Conservation (phyloP, 75 land plant species). For the Picea glauca region DNA sequence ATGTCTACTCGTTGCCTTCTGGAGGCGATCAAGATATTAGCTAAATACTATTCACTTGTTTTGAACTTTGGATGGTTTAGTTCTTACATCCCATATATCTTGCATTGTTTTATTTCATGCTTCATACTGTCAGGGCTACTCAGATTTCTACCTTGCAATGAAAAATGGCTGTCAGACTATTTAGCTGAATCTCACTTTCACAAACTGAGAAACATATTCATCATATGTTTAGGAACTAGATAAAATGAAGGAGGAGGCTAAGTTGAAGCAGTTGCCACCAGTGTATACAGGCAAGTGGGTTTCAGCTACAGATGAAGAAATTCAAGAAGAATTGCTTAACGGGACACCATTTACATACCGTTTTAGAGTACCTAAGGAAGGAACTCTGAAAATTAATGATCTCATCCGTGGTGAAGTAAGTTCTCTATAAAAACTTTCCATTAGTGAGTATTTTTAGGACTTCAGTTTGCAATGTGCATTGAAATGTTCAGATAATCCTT, state of each 20-base stretch:
- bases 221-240: slow-evolving; percentile 69
- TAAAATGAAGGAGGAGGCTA: slow-evolving; percentile 87
- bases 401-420: slow-evolving; percentile 92
- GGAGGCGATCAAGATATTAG: not conserved
- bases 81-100: not conserved
- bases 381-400: slow-evolving; percentile 79
- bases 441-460: not conserved
- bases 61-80: not conserved
- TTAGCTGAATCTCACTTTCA: not conserved
- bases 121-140: not conserved
- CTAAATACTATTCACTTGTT: not conserved
- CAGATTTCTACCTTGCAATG: not conserved
- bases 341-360: slow-evolving; percentile 90
- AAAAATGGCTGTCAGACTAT: not conserved
- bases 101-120: not conserved
- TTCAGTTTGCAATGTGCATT: too few species aligned
- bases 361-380: slow-evolving; percentile 93
- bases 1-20: not conserved
- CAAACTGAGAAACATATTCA: not conserved
- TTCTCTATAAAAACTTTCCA: not conserved
- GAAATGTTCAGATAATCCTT: too few species aligned
- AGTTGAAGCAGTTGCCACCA: slow-evolving; percentile 77
- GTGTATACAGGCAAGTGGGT: slow-evolving; percentile 96
- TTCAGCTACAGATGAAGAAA: slow-evolving; percentile 70
- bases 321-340: slow-evolving; percentile 75